phyloP scores from a whole-genome alignment of 768 basidiomycete species.

The Leucocoprinus leucothites region DNA sequence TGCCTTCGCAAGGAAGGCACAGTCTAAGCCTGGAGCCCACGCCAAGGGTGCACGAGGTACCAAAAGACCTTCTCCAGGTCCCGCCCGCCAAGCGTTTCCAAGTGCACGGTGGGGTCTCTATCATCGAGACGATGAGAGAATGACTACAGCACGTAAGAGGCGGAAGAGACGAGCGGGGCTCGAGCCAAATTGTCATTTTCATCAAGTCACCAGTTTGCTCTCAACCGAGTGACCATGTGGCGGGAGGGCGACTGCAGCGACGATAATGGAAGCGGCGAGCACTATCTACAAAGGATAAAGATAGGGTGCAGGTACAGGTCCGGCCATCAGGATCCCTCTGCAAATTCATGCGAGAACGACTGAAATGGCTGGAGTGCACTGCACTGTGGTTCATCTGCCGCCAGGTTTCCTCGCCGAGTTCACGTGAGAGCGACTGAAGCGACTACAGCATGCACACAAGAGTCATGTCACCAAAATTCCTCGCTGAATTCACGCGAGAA shows the following conservation, averaged over 20 bases:
- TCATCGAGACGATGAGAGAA: not conserved
- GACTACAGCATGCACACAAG: too few relatives aligned
- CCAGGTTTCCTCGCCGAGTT: not conserved
- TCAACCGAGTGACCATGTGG: too few relatives aligned
- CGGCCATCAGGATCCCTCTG: not conserved
- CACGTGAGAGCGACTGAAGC: not conserved
- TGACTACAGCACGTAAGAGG: not conserved
- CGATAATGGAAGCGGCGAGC: not conserved
- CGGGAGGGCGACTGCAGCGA: not conserved
- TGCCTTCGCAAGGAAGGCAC: not conserved
- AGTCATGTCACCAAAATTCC: not conserved
- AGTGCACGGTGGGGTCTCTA: not conserved
- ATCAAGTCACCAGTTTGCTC: not conserved
- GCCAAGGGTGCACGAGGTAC: not conserved
- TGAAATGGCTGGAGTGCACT: not conserved
- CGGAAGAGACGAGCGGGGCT: not conserved
- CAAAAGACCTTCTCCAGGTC: not conserved
- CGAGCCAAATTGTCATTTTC: not conserved
- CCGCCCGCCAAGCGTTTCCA: not conserved
- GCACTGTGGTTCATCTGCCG: not conserved
- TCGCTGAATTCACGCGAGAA: not conserved
- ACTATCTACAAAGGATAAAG: not conserved
- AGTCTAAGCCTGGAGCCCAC: not conserved
- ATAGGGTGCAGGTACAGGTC: not conserved
- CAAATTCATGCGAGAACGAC: conserved; percentile 2